A percentile compares a stretch with the other conserved stretches of the same genome.
Evolutionary conservation across 805 yeast species (phyloP).

Genomic region (Saturnispora bothae): DNA sequence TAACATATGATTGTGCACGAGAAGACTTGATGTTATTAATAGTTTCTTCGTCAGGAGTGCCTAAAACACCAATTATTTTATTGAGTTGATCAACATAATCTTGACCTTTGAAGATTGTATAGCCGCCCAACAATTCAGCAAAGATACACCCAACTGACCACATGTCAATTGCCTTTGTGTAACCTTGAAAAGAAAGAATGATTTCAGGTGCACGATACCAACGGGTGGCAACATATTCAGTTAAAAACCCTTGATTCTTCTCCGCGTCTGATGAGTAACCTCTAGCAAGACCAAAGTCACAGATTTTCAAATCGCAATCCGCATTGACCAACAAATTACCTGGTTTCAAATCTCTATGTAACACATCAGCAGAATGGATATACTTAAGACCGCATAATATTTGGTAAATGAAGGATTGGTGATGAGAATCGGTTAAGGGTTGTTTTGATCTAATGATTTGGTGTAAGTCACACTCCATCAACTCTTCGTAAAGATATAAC

Average conservation of each 20-base stretch:
- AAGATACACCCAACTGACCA: slow-evolving; percentile 98
- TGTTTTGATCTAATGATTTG: slow-evolving; percentile 93
- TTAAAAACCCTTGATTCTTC: slow-evolving; percentile 84
- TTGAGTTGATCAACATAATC: slow-evolving; percentile 94
- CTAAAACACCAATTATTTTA: slow-evolving; percentile 75
- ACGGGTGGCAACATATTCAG: slow-evolving; percentile 96
- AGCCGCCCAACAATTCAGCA: slow-evolving; percentile 86
- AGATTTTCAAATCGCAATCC: slow-evolving; percentile 90
- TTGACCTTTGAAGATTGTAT: slow-evolving; percentile 87
- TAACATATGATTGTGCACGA: slow-evolving; percentile 86
- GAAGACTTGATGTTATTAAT: slow-evolving; percentile 64
- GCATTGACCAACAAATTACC: slow-evolving; percentile 89
- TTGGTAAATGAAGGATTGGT: slow-evolving; percentile 87
- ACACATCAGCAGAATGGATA: slow-evolving; percentile 90
- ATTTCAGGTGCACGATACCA: slow-evolving; percentile 99
- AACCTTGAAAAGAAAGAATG: slow-evolving; percentile 87
- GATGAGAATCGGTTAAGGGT: slow-evolving; percentile 88
- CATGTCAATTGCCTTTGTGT: slow-evolving; percentile 91
- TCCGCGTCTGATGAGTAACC: slow-evolving; percentile 78
- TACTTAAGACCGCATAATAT: slow-evolving; percentile 87
- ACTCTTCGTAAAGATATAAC: slow-evolving; percentile 84
- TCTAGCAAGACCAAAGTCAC: slow-evolving; percentile 94
- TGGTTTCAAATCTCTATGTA: slow-evolving; percentile 92
- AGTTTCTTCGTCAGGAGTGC: slow-evolving; percentile 80
- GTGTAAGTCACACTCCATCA: slow-evolving; percentile 98